These are phyloP conservation scores for Orbilia blumenaviensis DNA, from an alignment of 2,329 filamentous ascomycete genomes.

Conservation along the genomic window DNA sequence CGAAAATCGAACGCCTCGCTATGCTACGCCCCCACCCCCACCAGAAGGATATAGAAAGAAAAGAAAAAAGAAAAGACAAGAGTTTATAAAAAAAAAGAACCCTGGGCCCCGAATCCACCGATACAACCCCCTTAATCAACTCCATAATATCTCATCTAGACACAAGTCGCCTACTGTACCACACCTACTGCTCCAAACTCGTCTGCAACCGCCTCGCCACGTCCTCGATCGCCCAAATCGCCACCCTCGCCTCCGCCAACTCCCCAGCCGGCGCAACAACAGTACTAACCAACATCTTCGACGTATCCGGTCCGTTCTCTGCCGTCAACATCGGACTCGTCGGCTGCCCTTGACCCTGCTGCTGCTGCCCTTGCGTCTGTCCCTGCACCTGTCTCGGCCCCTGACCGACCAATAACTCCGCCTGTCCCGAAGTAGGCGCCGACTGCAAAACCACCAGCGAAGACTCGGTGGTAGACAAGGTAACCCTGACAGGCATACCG, in stretches of 20 bases:
- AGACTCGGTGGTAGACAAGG: conserved; percentile 54
- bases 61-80: too few species aligned
- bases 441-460: conserved; percentile 57
- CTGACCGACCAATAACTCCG: conserved; percentile 7
- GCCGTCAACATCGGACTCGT: conserved; percentile 11
- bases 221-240: conserved; percentile 58
- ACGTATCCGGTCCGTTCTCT: conserved; percentile 40
- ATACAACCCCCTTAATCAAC: background rate
- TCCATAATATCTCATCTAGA: background rate
- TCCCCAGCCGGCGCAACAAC: conserved; percentile 56
- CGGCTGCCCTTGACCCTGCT: too few species aligned
- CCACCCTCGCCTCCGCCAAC: conserved; percentile 57
- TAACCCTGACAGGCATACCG: conserved; percentile 56
- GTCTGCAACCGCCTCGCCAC: conserved; percentile 53
- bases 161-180: background rate
- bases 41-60: too few species aligned
- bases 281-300: conserved; percentile 56
- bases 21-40: background rate
- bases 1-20: conserved; percentile 18
- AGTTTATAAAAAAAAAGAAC: too few species aligned
- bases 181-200: conserved; percentile 32
- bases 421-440: conserved; percentile 36
- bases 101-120: background rate
- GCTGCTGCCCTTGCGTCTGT: conserved; percentile 9
- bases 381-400: too few species aligned